Conservation (phyloP, 257 asterid genomes). For the Fraxinus excelsior region DNA sequence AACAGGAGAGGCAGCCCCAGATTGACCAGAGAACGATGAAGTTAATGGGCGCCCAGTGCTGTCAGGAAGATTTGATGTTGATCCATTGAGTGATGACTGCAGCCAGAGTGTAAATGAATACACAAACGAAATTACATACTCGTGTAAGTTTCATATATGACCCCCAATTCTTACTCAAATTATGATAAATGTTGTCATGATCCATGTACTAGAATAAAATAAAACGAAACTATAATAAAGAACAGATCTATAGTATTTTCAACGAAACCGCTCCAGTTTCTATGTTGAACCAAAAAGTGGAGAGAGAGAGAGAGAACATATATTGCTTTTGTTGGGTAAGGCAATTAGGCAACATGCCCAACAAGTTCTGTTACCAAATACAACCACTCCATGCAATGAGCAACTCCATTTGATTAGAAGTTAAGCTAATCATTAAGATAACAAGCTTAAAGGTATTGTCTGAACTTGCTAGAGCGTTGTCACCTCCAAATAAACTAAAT, state of each 20-base stretch:
- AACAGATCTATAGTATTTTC: neutral
- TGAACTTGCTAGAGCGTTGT: neutral
- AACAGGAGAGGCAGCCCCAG: constrained; percentile 90
- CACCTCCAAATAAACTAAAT: neutral
- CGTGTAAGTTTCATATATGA: constrained; percentile 1
- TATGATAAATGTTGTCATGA: constrained; percentile 4
- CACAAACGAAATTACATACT: constrained; percentile 20
- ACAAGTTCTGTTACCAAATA: neutral
- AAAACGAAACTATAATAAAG: neutral
- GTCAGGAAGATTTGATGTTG: constrained; percentile 86
- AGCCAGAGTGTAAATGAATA: constrained; percentile 25
- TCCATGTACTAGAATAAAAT: constrained; percentile 8
- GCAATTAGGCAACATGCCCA: neutral
- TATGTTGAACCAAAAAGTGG: neutral
- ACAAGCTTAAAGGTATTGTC: neutral
- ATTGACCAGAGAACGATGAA: constrained; percentile 85
- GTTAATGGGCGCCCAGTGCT: constrained; percentile 80
- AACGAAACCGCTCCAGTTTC: neutral
- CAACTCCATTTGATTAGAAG: neutral
- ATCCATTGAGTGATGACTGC: constrained; percentile 90
- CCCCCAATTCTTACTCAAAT: constrained; percentile 10
- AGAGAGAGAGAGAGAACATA: neutral
- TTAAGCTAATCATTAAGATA: neutral
- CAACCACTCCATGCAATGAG: neutral
- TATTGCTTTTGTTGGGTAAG: neutral